Percentiles rank a stretch among this genome's conserved stretches.
phyloP scores from a whole-genome alignment of 345 rosid species.

The Camelina sativa region DNA sequence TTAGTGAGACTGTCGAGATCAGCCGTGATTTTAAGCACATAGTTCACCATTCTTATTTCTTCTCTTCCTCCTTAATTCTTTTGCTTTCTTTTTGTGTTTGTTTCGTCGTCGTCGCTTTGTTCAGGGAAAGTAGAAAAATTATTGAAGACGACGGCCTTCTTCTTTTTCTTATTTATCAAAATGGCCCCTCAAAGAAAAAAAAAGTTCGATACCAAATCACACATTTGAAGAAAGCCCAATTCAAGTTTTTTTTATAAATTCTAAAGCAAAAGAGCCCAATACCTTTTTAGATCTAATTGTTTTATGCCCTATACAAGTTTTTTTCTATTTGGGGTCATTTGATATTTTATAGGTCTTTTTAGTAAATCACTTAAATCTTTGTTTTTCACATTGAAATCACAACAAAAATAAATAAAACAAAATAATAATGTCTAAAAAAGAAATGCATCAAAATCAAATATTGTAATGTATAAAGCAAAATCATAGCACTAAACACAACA shows the following conservation, averaged over 20 bases:
- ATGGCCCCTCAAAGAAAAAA: not conserved
- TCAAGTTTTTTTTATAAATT: not conserved
- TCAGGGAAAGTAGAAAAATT: not conserved
- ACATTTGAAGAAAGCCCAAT: not conserved
- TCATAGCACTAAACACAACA: not conserved
- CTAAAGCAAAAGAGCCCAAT: not conserved
- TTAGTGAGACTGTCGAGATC: slow-evolving; percentile 78
- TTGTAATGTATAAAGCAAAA: not conserved
- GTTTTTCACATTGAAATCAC: not conserved
- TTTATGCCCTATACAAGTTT: not conserved
- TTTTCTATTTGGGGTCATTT: no score
- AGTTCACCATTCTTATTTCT: slow-evolving; percentile 73
- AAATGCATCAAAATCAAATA: not conserved
- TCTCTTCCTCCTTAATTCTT: no score
- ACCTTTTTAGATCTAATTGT: not conserved
- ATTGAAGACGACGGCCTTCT: not conserved
- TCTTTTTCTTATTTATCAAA: not conserved
- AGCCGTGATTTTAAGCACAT: slow-evolving; percentile 71
- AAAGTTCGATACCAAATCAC: not conserved
- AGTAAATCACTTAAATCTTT: no score
- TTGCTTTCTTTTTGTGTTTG: no score
- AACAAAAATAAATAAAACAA: not conserved
- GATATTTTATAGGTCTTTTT: no score
- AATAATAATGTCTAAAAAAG: not conserved
- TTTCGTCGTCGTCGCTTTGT: not conserved